These are phyloP conservation scores for Magnusiomyces tetraspermus DNA, from an alignment of 1,139 yeast species.

Conservation along the genomic window DNA sequence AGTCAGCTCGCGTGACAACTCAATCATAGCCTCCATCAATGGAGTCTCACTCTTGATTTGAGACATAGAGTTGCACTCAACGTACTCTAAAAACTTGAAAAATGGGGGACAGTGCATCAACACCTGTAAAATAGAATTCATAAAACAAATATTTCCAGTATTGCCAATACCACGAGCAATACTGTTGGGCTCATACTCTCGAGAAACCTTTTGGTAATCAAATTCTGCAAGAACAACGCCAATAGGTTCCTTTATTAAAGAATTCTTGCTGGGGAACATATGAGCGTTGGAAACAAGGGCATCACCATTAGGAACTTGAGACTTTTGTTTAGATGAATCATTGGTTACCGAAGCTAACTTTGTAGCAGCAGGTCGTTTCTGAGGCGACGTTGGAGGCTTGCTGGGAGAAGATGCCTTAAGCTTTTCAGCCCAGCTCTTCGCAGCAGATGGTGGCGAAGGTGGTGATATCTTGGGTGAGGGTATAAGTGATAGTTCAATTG, in stretches of 20 bases:
- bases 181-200: constrained; percentile 7
- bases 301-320: not conserved
- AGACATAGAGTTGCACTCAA: constrained; percentile 46
- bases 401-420: not conserved
- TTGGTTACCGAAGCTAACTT: not conserved
- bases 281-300: not conserved
- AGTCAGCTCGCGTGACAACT: constrained; percentile 28
- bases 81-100: constrained; percentile 52
- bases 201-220: constrained; percentile 1
- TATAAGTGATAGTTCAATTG: too few species aligned
- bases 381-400: not conserved
- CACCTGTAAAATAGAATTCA: constrained; percentile 85
- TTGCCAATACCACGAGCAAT: constrained; percentile 62
- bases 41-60: constrained; percentile 53
- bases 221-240: constrained; percentile 12
- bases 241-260: constrained; percentile 8
- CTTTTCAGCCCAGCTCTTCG: constrained; percentile 1
- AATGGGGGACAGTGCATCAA: constrained; percentile 75
- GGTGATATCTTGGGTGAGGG: too few species aligned
- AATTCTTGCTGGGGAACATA: not conserved
- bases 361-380: not conserved
- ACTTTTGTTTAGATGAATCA: not conserved
- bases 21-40: constrained; percentile 57
- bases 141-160: constrained; percentile 87
- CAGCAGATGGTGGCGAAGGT: not conserved